Base-by-base conservation (phyloP, 2,329 filamentous ascomycete species). In the Aspergillus nomiae region DNA sequence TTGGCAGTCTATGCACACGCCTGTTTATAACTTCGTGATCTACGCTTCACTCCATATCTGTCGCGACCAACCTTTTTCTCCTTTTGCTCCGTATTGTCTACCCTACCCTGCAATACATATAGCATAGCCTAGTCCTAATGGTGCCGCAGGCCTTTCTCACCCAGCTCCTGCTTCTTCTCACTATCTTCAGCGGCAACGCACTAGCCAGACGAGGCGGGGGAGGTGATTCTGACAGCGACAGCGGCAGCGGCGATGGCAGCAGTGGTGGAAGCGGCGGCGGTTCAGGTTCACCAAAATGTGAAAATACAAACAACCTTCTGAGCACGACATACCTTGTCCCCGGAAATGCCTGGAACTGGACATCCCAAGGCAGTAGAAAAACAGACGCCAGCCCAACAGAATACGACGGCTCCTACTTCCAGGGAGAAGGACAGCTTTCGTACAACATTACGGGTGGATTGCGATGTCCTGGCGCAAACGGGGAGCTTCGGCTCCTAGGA, bases 381-480 rank as follows among this genome's bases (percentile, higher is more conserved):
- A 16, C 32, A 0, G 32, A n/a, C 2, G n/a, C 30, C 3, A 59
- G 24, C n/a, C 48, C 58, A 36, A 54, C 46, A 8, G 24, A 28
- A 54, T 59, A 59, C 48, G 58, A 59, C 24, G 58, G 58, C 11
- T 54, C 34, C 8, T 59, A 41, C 24, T 59, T 59, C 21, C 58
- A 41, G n/a, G 58, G 58, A 10, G 58, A 59, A 32, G 58, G n/a
- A 21, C 28, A 28, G 30, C 6, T 59, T 9, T 34, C 28, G 46
- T 59, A 59, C 19, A 54, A 59, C 11, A 38, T 41, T 32, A 43
- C 46, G 4, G 41, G 41, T 21, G 41, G 41, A 21, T 43, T 19
- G 3, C 19, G 41, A 21, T 43, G 41, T 21, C 41, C 19, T 43
- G 41, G 19, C 10, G n/a, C 24, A 12, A 43, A 24, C 41, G 41